Evolutionary conservation across 345 rosid genomes (phyloP).

Genomic region (Bruguiera gymnorhiza): DNA sequence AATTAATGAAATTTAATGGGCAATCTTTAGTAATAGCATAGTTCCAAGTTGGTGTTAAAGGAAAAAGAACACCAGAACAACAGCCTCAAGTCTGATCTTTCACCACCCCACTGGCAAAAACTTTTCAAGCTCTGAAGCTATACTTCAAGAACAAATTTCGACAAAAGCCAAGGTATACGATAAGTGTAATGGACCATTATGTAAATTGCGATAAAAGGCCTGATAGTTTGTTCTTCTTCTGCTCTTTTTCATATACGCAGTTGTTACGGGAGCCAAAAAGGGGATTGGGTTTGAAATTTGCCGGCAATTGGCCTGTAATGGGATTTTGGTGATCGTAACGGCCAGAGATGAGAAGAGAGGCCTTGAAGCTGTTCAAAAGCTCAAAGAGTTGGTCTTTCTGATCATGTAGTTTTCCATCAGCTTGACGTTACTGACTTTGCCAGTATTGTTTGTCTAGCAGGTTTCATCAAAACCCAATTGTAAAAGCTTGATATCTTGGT

Average conservation of each 20-base stretch:
- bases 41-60: no score
- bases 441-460: slow-evolving; percentile 34
- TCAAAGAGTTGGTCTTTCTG: slow-evolving; percentile 29
- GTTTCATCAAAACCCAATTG: slow-evolving; percentile 17
- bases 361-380: slow-evolving; percentile 43
- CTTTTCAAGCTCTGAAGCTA: no score
- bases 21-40: no score
- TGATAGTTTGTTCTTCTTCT: no score
- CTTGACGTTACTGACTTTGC: slow-evolving; percentile 50
- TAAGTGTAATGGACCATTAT: no score
- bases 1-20: no score
- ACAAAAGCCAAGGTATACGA: no score
- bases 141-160: no score
- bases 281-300: slow-evolving; percentile 11
- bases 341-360: slow-evolving; percentile 29
- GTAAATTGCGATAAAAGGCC: no score
- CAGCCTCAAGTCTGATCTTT: no score
- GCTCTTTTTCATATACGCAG: slow-evolving; percentile 1
- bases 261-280: slow-evolving; percentile 12
- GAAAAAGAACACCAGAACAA: no score
- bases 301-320: background rate
- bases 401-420: slow-evolving; percentile 35
- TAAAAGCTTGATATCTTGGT: slow-evolving; percentile 47
- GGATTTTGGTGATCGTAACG: background rate
- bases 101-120: no score